Evolutionary conservation across 106 monocot genomes (phyloP).

Genomic region (Triglochin maritima): DNA sequence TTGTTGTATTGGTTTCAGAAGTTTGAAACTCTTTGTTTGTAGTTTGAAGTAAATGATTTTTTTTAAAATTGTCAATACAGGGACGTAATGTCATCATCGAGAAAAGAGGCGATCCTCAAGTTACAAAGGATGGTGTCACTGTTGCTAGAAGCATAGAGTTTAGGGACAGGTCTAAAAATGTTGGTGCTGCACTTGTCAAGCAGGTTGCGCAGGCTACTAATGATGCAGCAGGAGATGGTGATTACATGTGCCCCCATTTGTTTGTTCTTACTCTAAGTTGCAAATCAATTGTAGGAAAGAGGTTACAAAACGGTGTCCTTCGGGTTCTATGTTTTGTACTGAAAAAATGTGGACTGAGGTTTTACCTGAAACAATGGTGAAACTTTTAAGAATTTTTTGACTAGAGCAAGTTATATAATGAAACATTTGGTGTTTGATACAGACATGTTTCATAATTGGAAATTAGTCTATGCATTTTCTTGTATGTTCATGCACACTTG

Average conservation of each 20-base stretch:
- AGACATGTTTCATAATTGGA: no score
- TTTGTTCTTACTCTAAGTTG: background rate
- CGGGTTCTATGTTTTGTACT: background rate
- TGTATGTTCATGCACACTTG: no score
- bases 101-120: constrained; percentile 38
- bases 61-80: constrained; percentile 22
- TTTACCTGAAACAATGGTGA: no score
- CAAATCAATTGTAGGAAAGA: background rate
- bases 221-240: constrained; percentile 12
- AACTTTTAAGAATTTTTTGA: background rate
- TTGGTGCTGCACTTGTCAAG: constrained; percentile 24
- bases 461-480: no score
- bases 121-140: constrained; percentile 84
- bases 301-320: background rate
- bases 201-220: constrained; percentile 21
- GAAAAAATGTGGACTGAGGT: no score
- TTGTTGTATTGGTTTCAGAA: no score
- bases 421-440: no score
- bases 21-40: no score
- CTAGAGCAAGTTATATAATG: background rate
- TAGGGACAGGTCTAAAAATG: constrained; percentile 57
- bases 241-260: background rate
- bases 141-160: constrained; percentile 80
- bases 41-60: background rate
- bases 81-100: constrained; percentile 75